phyloP scores from a whole-genome alignment of 805 yeast genomes.

The Torulaspora microellipsoides region DNA sequence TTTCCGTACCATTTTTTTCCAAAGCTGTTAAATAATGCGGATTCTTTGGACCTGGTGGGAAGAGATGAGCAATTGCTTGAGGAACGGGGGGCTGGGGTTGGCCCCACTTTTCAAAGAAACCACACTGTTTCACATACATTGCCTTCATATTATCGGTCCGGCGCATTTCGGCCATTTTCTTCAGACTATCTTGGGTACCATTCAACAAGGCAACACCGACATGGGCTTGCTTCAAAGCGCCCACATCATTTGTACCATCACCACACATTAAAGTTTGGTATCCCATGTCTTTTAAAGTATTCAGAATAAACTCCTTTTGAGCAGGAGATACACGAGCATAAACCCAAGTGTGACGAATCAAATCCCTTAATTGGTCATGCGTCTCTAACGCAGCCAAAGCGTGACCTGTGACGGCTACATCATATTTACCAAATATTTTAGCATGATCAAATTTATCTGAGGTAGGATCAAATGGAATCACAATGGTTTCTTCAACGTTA shows the following conservation, averaged over 20 bases:
- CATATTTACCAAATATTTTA: conserved; percentile 61
- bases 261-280: conserved; percentile 98
- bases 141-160: conserved; percentile 57
- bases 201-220: conserved; percentile 96
- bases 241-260: conserved; percentile 99
- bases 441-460: conserved; percentile 35
- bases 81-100: conserved; percentile 84
- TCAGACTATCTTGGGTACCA: conserved; percentile 93
- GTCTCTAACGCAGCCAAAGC: conserved; percentile 66
- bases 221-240: conserved; percentile 97
- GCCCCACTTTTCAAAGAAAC: conserved; percentile 73
- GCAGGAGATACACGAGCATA: conserved; percentile 96
- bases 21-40: conserved; percentile 84
- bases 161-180: conserved; percentile 78
- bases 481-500: conserved; percentile 69
- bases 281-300: conserved; percentile 78
- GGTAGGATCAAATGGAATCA: conserved; percentile 60
- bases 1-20: conserved; percentile 74
- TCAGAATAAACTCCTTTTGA: conserved; percentile 89
- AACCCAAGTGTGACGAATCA: conserved; percentile 90
- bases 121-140: conserved; percentile 81
- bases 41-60: conserved; percentile 92
- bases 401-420: conserved; percentile 89
- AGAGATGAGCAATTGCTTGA: conserved; percentile 80
- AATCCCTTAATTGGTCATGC: conserved; percentile 63